phyloP scores from a whole-genome alignment of 257 asterid species.

The Solanum gandarillasii region DNA sequence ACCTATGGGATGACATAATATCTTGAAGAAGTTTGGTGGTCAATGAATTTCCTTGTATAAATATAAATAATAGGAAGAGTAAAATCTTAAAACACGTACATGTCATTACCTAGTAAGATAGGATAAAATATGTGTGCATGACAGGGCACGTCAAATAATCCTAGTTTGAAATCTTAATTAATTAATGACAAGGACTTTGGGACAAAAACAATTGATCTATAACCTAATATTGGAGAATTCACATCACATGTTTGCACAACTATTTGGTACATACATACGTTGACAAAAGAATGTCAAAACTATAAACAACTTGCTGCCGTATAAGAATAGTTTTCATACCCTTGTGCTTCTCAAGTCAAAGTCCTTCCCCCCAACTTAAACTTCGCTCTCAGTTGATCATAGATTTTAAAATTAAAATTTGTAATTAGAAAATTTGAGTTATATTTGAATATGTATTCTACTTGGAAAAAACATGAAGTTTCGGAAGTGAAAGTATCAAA shows the following conservation, averaged over 20 bases:
- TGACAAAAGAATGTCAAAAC: constrained; percentile 23
- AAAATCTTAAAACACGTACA: constrained; percentile 1
- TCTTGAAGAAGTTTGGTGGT: neutral
- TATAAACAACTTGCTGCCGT: constrained; percentile 3
- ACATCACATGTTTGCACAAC: constrained; percentile 23
- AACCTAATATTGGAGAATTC: constrained; percentile 21
- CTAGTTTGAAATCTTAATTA: neutral
- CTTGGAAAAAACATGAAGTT: neutral
- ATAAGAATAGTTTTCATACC: neutral
- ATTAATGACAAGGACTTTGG: neutral
- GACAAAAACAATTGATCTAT: constrained; percentile 8
- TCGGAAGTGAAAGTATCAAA: neutral
- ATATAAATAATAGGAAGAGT: neutral
- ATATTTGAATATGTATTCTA: neutral
- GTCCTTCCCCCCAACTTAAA: neutral
- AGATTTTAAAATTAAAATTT: neutral
- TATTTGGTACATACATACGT: constrained; percentile 10
- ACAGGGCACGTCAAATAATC: neutral
- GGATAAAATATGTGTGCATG: neutral
- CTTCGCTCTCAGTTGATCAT: neutral
- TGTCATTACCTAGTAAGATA: neutral
- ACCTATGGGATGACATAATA: neutral
- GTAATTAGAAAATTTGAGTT: neutral
- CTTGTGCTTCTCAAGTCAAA: neutral
- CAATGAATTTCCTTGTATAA: neutral